Base-by-base conservation (phyloP, 345 rosid genomes). In the Gossypium turneri region DNA sequence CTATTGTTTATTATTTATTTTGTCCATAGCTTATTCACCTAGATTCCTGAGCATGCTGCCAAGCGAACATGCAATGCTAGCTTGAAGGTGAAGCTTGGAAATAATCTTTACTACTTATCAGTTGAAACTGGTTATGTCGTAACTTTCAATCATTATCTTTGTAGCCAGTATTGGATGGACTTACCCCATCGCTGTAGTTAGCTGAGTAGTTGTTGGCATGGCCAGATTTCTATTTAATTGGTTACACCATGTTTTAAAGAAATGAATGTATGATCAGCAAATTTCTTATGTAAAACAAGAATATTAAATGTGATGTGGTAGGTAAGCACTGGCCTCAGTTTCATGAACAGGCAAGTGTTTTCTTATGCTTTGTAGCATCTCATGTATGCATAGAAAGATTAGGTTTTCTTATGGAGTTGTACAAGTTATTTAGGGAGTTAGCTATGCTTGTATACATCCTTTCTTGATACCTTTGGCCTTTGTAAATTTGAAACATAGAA, bases 351-450 rank as follows among this genome's bases (percentile, higher is more conserved):
- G 41, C 66, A 61, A 61, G 44, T 27, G 41, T 34, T 34, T 34
- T 34, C 43, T 13, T 61, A 9, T 61, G 66, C 66, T 29, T 11
- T 58, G 38, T 58, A 58, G 62, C 62, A 22, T 67, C 12, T 65
- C 17, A 65, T 3, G 12, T 41, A 51, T 22, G 38, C 34, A 45
- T 24, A 8, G 22, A 67, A 20, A 48, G 43, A 24, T 68, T 25
- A 20, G 12, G 72, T 67, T 47, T 66, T 66, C n/a, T 22, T 66
- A 12, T 48, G 38, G 56, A 47, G 72, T 67, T 67, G 43, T 68
- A 51, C 72, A 48, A 48, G 7, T 48, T 68, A 67, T 68, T 48
- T 24, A n/a, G 57, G 34, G 72, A 13, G 58, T 50, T 50, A 9
- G 62, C 38, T 58, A 58, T 4, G 34, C 34, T 7, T 16, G 55